Evolutionary conservation across 192 early-diverging fungal genomes (phyloP).

Genomic region (Backusella luteola): DNA sequence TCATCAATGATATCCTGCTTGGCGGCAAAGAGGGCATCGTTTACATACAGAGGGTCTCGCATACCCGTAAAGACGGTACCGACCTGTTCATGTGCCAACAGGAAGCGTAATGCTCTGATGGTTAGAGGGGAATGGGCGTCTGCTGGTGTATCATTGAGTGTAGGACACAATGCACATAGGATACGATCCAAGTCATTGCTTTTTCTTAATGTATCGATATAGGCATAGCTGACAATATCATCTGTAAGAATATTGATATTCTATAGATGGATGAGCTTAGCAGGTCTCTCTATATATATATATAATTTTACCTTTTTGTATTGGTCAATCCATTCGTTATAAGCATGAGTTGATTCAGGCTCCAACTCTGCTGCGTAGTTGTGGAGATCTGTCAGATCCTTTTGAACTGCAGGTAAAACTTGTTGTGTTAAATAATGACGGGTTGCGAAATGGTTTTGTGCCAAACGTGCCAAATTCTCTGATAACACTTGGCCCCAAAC

Average conservation of each 20-base stretch:
- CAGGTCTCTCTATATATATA: too few relatives aligned
- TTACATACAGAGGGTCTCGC: constrained; percentile 56
- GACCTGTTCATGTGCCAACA: constrained; percentile 42
- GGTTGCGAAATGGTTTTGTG: constrained; percentile 62
- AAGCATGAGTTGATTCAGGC: neutral
- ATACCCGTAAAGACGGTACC: constrained; percentile 66
- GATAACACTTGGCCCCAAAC: constrained; percentile 60
- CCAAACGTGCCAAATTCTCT: constrained; percentile 60
- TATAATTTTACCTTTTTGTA: neutral
- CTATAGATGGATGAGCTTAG: neutral
- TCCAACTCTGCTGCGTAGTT: constrained; percentile 22
- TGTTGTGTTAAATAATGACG: constrained; percentile 58
- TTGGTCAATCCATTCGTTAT: neutral
- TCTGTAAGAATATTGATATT: constrained; percentile 22
- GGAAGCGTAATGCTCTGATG: constrained; percentile 48
- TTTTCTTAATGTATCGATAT: constrained; percentile 47
- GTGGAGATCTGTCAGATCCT: constrained; percentile 46
- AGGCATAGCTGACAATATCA: constrained; percentile 45
- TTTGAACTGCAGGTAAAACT: constrained; percentile 50
- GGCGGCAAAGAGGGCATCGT: constrained; percentile 49
- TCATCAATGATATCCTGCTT: constrained; percentile 25
- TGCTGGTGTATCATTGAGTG: constrained; percentile 25
- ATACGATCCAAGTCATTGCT: constrained; percentile 57
- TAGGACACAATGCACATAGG: constrained; percentile 39
- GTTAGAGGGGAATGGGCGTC: constrained; percentile 49